Evolutionary conservation across 495 filamentous ascomycete species (phyloP), one percentile per base, ranked within the genome.

Genomic region (Acidomyces sp.): DNA sequence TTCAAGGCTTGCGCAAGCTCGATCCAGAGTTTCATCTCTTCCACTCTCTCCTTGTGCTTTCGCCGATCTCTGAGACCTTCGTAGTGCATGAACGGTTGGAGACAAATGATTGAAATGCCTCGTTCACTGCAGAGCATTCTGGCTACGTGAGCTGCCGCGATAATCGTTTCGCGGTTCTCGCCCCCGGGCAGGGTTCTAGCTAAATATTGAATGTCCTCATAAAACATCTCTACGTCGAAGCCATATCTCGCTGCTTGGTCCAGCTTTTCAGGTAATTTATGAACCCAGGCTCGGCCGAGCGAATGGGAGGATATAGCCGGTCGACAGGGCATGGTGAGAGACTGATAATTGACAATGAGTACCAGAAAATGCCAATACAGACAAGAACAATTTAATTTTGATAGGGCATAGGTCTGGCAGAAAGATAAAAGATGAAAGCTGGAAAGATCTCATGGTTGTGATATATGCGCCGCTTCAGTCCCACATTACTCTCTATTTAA

Each of bases 51-150:
- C n/a, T 58, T 58, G 48, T 81, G 77, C 37, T 73, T 66, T 5
- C 58, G 45, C 9, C 77, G 70, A 62, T 85, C 77, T 9, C 76
- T 31, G 0, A 86, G 67, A 2, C 82, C 82, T 50, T 85, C 81
- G 62, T 82, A 85, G 61, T 84, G 75, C 61, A 71, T 69, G 59
- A 87, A 85, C 9, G 82, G 82, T 56, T 88, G 81, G 2, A 88
- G 66, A 41, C 78, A 77, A 49, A 87, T 62, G 45, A 86, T 75
- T 27, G 58, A 57, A 39, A 88, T 64, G 15, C 58, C 54, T 29
- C 77, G 67, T 1, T 64, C 64, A 30, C 69, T 59, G 57, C 79
- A 84, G 23, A 80, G 61, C 0, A 51, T 45, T 7, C 60, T 60
- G 23, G 81, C 69, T 24, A 67, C 55, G 1, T 57, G 54, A 20